Conservation (phyloP, 73 alveolate species). For the Tetrahymena borealis region DNA sequence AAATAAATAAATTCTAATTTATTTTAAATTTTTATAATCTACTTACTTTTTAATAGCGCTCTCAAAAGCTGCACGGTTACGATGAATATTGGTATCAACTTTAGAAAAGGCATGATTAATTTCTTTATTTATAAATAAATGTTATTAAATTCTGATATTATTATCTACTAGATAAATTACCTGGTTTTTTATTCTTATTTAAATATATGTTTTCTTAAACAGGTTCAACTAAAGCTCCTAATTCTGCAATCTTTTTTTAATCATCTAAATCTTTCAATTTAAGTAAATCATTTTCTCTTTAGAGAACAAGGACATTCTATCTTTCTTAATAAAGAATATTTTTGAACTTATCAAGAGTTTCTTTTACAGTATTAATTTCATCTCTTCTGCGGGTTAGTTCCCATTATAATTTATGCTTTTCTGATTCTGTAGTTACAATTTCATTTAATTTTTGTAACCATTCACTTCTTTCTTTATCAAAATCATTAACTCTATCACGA, state of each 20-base stretch:
- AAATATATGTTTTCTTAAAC: not conserved
- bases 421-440: not conserved
- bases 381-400: not conserved
- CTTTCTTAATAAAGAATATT: not conserved
- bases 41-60: not conserved
- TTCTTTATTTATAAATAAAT: not conserved
- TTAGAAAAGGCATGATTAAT: not conserved
- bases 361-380: not conserved
- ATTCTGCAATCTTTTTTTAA: not conserved
- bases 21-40: not conserved
- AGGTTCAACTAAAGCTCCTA: not conserved
- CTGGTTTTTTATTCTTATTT: not conserved
- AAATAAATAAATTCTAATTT: not conserved
- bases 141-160: not conserved
- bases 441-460: not conserved
- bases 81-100: not conserved
- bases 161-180: not conserved
- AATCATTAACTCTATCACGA: not conserved
- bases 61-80: not conserved
- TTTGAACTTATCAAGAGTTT: not conserved
- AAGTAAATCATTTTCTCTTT: not conserved
- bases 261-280: not conserved
- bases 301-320: not conserved
- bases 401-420: not conserved
- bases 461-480: not conserved